Conservation (phyloP, 768 basidiomycete genomes). For the Coprinopsis sp. region DNA sequence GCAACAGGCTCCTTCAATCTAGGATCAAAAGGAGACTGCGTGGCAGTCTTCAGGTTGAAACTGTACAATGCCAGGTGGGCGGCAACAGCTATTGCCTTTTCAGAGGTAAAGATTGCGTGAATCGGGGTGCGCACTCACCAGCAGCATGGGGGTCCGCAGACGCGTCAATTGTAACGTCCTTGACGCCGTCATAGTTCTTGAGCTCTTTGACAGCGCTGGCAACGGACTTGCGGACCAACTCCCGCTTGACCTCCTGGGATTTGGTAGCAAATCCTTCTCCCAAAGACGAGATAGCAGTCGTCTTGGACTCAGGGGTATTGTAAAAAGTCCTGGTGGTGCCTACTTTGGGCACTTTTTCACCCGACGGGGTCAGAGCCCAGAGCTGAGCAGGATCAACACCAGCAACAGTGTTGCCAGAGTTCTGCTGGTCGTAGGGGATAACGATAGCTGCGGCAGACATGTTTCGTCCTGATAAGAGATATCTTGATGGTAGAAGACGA, state of each 20-base stretch:
- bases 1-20: conserved; percentile 48
- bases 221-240: conserved; percentile 65
- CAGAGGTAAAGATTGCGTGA: no score
- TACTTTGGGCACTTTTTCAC: conserved; percentile 49
- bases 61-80: conserved; percentile 71
- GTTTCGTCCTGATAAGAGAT: conserved; percentile 19
- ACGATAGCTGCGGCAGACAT: conserved; percentile 57
- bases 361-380: conserved; percentile 48
- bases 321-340: conserved; percentile 66
- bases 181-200: conserved; percentile 56
- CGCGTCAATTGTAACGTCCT: conserved; percentile 59
- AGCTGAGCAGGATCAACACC: conserved; percentile 44
- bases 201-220: conserved; percentile 70
- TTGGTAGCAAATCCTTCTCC: conserved; percentile 50
- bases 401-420: conserved; percentile 23
- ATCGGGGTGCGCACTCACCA: no score
- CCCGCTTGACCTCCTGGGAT: conserved; percentile 45
- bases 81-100: conserved; percentile 54
- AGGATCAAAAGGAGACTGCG: conserved; percentile 62
- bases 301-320: conserved; percentile 41
- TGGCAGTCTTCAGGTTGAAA: conserved; percentile 74
- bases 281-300: conserved; percentile 55
- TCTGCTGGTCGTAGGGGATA: conserved; percentile 52
- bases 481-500: conserved; percentile 19
- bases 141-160: conserved; percentile 71